Conservation (phyloP, 2,329 filamentous ascomycete species). For the Stachybotrys chlorohalonatus region DNA sequence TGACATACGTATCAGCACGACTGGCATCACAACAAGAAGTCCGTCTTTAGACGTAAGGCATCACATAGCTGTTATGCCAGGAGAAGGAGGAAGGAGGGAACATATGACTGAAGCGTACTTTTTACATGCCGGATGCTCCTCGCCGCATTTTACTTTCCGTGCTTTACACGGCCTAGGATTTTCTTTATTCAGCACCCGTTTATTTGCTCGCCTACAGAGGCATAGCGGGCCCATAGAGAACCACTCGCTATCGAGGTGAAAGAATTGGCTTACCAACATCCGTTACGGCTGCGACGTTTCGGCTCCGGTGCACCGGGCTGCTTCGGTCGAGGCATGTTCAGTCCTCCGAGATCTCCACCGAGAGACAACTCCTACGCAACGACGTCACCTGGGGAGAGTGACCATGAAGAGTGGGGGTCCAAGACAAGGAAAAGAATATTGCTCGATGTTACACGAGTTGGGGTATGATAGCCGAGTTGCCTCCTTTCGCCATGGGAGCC, state of each 20-base stretch:
- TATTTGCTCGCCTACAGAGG: not conserved
- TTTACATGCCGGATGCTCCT: conserved; percentile 62
- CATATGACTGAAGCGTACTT: conserved; percentile 30
- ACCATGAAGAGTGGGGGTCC: not conserved
- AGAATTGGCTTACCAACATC: conserved; percentile 29
- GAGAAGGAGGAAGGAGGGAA: not conserved
- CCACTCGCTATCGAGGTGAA: not conserved
- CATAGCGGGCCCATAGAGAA: not conserved
- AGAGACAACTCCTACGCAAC: not conserved
- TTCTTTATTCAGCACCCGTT: not conserved
- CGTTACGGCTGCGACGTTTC: conserved; percentile 34
- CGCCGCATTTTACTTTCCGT: conserved; percentile 66
- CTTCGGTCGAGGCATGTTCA: conserved; percentile 31
- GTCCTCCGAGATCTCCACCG: not conserved
- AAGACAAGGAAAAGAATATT: not conserved
- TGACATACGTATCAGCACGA: not conserved
- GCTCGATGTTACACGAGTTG: not conserved
- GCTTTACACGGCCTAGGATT: conserved; percentile 65
- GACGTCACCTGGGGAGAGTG: not conserved
- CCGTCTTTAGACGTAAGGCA: too few species aligned
- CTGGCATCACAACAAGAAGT: too few species aligned
- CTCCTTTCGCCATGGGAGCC: not conserved
- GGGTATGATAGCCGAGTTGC: not conserved
- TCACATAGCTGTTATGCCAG: not conserved
- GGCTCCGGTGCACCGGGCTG: conserved; percentile 32